Percentiles rank a stretch among this genome's conserved stretches.
Conservation (phyloP, 805 yeast species). For the Saturnispora serradocipensis region DNA sequence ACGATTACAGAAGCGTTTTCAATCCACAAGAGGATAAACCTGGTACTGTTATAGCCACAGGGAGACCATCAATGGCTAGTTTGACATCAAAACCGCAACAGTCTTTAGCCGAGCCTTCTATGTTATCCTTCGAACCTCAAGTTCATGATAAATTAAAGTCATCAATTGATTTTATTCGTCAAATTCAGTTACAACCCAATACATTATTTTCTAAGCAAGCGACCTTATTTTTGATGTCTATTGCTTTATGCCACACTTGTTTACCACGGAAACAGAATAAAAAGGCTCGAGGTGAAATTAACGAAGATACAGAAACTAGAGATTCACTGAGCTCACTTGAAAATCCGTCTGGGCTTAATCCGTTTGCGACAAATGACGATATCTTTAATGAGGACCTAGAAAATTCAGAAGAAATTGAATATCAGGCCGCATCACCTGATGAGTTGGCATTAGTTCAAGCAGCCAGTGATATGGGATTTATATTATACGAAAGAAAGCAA, state of each 20-base stretch:
- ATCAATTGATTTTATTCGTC: constrained; percentile 57
- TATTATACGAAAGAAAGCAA: constrained; percentile 63
- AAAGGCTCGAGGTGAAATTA: constrained; percentile 13
- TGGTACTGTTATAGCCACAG: constrained; percentile 27
- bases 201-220: constrained; percentile 63
- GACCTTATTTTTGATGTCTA: constrained; percentile 65
- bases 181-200: constrained; percentile 64
- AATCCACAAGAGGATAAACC: constrained; percentile 10
- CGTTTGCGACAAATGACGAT: constrained; percentile 9
- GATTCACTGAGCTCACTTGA: constrained; percentile 18
- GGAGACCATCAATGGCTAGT: constrained; percentile 53
- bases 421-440: constrained; percentile 95
- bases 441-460: constrained; percentile 90
- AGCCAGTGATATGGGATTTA: constrained; percentile 89
- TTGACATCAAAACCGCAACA: constrained; percentile 13
- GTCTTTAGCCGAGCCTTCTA: not conserved
- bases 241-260: constrained; percentile 88
- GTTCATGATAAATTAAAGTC: constrained; percentile 34
- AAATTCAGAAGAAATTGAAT: constrained; percentile 46
- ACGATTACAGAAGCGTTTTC: constrained; percentile 11
- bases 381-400: constrained; percentile 13
- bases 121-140: constrained; percentile 22
- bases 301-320: constrained; percentile 2
- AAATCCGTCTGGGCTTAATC: constrained; percentile 3
- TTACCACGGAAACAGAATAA: constrained; percentile 46